Evolutionary conservation across 768 basidiomycete genomes (phyloP).

Genomic region (Lactarius trivialis): DNA sequence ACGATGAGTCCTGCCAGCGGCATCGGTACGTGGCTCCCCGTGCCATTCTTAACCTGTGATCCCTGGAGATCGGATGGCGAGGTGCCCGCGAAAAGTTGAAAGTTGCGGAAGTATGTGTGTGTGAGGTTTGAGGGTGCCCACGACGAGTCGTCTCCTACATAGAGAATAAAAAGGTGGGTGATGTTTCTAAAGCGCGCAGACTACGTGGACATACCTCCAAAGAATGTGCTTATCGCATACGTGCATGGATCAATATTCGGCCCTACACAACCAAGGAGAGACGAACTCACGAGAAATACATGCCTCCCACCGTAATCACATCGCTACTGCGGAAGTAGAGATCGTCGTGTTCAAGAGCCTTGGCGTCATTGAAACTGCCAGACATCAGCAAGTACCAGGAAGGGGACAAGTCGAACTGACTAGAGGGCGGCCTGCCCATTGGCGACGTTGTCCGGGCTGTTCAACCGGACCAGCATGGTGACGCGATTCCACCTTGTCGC

Average conservation of each 20-base stretch:
- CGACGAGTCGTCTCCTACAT: conserved; percentile 49
- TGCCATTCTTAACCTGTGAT: conserved; percentile 2
- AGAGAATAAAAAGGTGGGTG: conserved; percentile 17
- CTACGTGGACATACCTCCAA: conserved; percentile 48
- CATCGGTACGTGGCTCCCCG: not conserved
- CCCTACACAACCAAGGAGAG: not conserved
- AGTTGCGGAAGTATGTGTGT: conserved; percentile 72
- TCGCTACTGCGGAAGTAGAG: conserved; percentile 57
- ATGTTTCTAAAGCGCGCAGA: not conserved
- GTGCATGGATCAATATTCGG: not conserved
- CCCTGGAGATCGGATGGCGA: conserved; percentile 19
- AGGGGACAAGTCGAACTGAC: conserved; percentile 36
- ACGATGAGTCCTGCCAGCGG: not conserved
- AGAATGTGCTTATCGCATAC: conserved; percentile 61
- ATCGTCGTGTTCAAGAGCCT: conserved; percentile 51
- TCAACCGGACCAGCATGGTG: conserved; percentile 72
- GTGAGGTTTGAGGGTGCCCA: conserved; percentile 68
- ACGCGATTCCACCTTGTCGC: conserved; percentile 57
- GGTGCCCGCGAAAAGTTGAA: conserved; percentile 42
- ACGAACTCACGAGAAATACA: conserved; percentile 61
- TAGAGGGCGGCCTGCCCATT: conserved; percentile 70
- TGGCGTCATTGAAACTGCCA: conserved; percentile 60
- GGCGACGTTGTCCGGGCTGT: conserved; percentile 56
- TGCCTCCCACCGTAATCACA: conserved; percentile 51
- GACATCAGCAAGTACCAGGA: not conserved